A percentile compares a stretch with the other conserved stretches of the same genome.
phyloP scores from a whole-genome alignment of 176 grass and related monocot genomes.

The Canna indica region DNA sequence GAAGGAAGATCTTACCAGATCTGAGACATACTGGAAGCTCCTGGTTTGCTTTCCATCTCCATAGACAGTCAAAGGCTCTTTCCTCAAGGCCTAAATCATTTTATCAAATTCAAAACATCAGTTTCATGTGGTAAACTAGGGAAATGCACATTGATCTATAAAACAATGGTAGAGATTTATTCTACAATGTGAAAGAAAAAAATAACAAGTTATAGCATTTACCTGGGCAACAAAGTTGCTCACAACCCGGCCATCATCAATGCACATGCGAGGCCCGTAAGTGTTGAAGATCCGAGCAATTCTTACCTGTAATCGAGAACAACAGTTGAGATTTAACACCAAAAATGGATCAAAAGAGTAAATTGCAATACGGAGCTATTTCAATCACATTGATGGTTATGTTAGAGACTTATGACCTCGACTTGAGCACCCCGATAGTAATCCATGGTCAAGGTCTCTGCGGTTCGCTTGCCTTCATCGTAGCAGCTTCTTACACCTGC shows the following conservation, averaged over 20 bases:
- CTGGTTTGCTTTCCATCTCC: constrained; percentile 96
- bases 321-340: neutral
- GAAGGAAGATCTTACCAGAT: constrained; percentile 41
- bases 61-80: constrained; percentile 80
- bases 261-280: constrained; percentile 88
- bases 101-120: neutral
- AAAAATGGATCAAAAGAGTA: neutral
- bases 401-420: constrained; percentile 30
- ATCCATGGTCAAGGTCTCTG: constrained; percentile 92
- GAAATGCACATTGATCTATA: too few species aligned
- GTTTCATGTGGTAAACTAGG: neutral
- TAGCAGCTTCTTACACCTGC: constrained; percentile 90
- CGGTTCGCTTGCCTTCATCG: constrained; percentile 78
- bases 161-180: neutral
- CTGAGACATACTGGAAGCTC: constrained; percentile 94
- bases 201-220: constrained; percentile 1
- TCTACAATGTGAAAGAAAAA: neutral
- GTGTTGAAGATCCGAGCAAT: constrained; percentile 91
- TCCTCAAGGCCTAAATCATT: constrained; percentile 50
- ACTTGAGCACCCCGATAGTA: constrained; percentile 85
- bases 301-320: constrained; percentile 34
- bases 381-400: neutral
- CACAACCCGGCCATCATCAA: constrained; percentile 88
- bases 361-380: neutral
- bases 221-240: constrained; percentile 98